Evolutionary conservation across 306 rosid genomes (phyloP), one percentile per base, ranked within the genome.

Genomic region (Trifolium subterraneum): DNA sequence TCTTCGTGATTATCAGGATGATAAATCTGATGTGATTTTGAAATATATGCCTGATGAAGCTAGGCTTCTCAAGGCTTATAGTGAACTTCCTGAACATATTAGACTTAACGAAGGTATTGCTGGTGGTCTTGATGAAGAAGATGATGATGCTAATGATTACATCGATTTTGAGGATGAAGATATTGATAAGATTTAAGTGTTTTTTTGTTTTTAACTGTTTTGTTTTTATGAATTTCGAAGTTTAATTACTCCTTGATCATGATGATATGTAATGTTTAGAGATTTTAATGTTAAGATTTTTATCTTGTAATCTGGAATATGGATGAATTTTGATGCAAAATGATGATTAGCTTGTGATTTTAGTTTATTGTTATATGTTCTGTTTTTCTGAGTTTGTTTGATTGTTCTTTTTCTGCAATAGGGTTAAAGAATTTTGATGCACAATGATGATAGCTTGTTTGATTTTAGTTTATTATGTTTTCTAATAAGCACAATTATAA

Each of bases 31-130:
- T 42, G 70, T 64, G 3, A 64, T 64, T 13, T 6, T 64, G 13
- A 64, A 64, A 3, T 64, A 39, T 7, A 64, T 64, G 70, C 70
- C 70, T 7, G 70, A 64, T 64, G 70, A 64, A 1, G 70, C 70
- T 1, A 42, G 70, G 27, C 19, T 64, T 7, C 16, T 64, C 1
- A 64, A 64, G 18, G 70, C 70, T 2, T 64, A 64, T 38, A 7
- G 35, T 0, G 70, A 64, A 16, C 19, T 64, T 12, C 70, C 70
- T 7, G 70, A 64, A 0, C 20, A 3, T 10, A 22, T 31, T 0
- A 41, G 70, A 4, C 31, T 64, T 19, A 64, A 64, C 19, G 70
- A 64, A 20, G 70, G 70, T 0, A 39, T 64, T 38, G 35, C 33
- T 2, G 69, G 50, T 64, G 69, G 69, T 0, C 5, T 64, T 39